Conservation (phyloP, 73 alveolate genomes). For the Uronychia binucleata region DNA sequence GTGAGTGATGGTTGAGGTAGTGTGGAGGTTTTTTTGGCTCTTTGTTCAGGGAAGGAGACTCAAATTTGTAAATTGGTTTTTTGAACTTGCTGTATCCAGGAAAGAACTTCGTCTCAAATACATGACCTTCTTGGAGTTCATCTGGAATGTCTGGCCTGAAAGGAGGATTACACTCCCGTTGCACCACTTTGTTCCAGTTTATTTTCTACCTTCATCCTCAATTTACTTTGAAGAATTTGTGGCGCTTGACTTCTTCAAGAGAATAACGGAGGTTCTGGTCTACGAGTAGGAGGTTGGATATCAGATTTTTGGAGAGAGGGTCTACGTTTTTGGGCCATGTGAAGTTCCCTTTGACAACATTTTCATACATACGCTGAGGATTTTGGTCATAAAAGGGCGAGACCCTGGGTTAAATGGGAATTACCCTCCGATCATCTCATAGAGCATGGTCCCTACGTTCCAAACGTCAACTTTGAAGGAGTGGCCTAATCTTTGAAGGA, state of each 20-base stretch:
- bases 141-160: slow-evolving; percentile 38
- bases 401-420: slow-evolving; percentile 30
- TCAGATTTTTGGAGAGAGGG: slow-evolving; percentile 43
- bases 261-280: slow-evolving; percentile 50
- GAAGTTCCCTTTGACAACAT: slow-evolving; percentile 25
- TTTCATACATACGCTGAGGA: slow-evolving; percentile 25
- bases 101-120: neutral
- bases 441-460: slow-evolving; percentile 45
- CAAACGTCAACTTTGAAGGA: slow-evolving; percentile 39
- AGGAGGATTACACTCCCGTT: slow-evolving; percentile 55
- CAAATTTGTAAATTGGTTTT: neutral
- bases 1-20: neutral
- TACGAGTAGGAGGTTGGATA: slow-evolving; percentile 36
- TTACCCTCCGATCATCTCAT: slow-evolving; percentile 21
- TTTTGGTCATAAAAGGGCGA: slow-evolving; percentile 37
- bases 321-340: slow-evolving; percentile 61
- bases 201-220: neutral
- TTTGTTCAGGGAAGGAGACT: neutral
- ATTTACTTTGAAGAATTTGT: slow-evolving; percentile 30
- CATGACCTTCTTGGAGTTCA: neutral
- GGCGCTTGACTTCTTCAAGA: slow-evolving; percentile 40
- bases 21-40: neutral
- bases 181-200: slow-evolving; percentile 47
- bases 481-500: neutral
- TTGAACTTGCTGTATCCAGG: neutral